Percentiles rank a stretch among this genome's conserved stretches.
Conservation (phyloP, 257 asterid genomes). For the Penstemon davidsonii region DNA sequence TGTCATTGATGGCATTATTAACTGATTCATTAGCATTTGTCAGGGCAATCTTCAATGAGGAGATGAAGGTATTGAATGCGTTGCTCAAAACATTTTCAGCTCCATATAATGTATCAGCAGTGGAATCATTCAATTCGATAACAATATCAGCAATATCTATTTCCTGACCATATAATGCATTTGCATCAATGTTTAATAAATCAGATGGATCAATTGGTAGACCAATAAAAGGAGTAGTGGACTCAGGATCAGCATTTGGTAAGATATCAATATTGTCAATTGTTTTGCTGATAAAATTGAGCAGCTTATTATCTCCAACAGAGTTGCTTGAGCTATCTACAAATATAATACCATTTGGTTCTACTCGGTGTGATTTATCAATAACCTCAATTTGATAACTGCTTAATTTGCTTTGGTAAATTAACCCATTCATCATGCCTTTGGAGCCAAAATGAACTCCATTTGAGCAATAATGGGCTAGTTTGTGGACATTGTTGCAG, state of each 20-base stretch:
- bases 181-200: slow-evolving; percentile 35
- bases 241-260: slow-evolving; percentile 27
- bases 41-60: slow-evolving; percentile 45
- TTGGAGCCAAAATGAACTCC: not conserved
- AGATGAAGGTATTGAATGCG: slow-evolving; percentile 49
- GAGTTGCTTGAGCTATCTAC: slow-evolving; percentile 43
- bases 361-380: slow-evolving; percentile 30
- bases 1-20: slow-evolving; percentile 41
- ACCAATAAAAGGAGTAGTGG: too few species aligned
- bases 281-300: slow-evolving; percentile 31
- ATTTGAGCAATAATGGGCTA: too few species aligned
- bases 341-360: slow-evolving; percentile 36
- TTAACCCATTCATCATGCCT: slow-evolving; percentile 20
- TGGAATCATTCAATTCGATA: too few species aligned
- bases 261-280: slow-evolving; percentile 27
- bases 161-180: slow-evolving; percentile 42
- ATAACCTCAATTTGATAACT: slow-evolving; percentile 25
- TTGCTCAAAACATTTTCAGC: slow-evolving; percentile 50
- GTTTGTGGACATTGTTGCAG: slow-evolving; percentile 16
- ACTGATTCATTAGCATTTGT: slow-evolving; percentile 45
- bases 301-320: slow-evolving; percentile 39
- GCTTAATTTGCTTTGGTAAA: slow-evolving; percentile 26
- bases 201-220: slow-evolving; percentile 40
- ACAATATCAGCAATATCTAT: slow-evolving; percentile 32
- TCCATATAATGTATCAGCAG: slow-evolving; percentile 27